These are phyloP conservation scores for Neurospora africana DNA, from an alignment of 495 filamentous ascomycete genomes.

Conservation along the genomic window DNA sequence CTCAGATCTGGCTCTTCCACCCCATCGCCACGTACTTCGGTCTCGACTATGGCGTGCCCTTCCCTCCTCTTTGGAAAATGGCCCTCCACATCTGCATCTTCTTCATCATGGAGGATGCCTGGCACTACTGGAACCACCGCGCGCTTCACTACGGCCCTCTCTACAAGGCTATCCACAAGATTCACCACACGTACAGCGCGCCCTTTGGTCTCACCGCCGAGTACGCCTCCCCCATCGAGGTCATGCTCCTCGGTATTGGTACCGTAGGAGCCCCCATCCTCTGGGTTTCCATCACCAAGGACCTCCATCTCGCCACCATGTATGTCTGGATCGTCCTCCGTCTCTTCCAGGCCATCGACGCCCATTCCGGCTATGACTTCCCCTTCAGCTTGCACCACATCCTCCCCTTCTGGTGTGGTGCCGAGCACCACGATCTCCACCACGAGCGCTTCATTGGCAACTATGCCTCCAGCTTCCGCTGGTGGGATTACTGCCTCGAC, in stretches of 20 bases:
- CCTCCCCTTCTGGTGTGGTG: constrained; percentile 96
- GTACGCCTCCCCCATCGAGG: constrained; percentile 95
- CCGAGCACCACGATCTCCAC: constrained; percentile 91
- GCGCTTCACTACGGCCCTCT: constrained; percentile 90
- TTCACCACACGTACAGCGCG: constrained; percentile 96
- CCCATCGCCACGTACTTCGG: constrained; percentile 93
- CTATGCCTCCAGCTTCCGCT: constrained; percentile 94
- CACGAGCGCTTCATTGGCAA: constrained; percentile 98
- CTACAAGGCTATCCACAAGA: constrained; percentile 93
- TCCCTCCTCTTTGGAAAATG: constrained; percentile 76
- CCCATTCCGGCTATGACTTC: constrained; percentile 95
- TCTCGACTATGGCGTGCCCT: constrained; percentile 78
- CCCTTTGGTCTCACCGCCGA: constrained; percentile 95
- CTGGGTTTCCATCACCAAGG: constrained; percentile 71
- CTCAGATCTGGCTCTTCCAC: constrained; percentile 99
- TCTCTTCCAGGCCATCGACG: constrained; percentile 95
- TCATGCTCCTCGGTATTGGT: constrained; percentile 93
- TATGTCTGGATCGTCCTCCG: constrained; percentile 92
- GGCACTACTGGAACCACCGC: constrained; percentile 97
- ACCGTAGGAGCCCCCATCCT: constrained; percentile 74
- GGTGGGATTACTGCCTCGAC: constrained; percentile 94
- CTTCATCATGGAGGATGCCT: constrained; percentile 92
- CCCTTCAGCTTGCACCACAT: constrained; percentile 93
- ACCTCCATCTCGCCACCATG: constrained; percentile 94
- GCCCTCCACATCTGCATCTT: constrained; percentile 86